phyloP scores from a whole-genome alignment of 2,329 filamentous ascomycete species.

The Akanthomyces lecanii region DNA sequence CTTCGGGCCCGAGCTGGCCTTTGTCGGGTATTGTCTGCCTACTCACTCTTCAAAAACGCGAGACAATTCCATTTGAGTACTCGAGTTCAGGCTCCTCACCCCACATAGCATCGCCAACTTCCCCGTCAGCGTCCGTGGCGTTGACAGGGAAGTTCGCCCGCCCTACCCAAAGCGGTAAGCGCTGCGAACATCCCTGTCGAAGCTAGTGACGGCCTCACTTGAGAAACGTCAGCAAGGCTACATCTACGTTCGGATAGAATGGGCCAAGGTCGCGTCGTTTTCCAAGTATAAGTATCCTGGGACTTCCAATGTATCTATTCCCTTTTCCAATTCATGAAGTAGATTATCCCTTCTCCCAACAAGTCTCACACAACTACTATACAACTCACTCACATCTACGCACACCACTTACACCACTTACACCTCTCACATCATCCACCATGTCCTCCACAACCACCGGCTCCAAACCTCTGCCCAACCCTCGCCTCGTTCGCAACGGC shows the following conservation, averaged over 20 bases:
- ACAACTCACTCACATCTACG: background rate
- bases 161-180: conserved; percentile 20
- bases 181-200: conserved; percentile 23
- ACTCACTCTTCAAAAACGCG: no score
- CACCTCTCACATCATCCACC: background rate
- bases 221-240: background rate
- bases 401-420: background rate
- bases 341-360: background rate
- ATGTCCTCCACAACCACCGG: background rate
- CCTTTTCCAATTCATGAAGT: background rate
- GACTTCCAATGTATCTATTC: background rate
- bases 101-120: no score
- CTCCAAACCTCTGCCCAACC: conserved; percentile 14
- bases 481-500: conserved; percentile 29
- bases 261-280: background rate
- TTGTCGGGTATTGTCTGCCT: no score
- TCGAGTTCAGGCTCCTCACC: no score
- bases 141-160: conserved; percentile 7
- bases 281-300: background rate
- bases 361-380: background rate
- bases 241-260: background rate
- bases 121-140: background rate
- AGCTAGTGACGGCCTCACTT: background rate
- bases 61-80: no score
- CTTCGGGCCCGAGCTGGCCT: no score